Conservation (phyloP, 345 rosid genomes). For the Acer negundo region DNA sequence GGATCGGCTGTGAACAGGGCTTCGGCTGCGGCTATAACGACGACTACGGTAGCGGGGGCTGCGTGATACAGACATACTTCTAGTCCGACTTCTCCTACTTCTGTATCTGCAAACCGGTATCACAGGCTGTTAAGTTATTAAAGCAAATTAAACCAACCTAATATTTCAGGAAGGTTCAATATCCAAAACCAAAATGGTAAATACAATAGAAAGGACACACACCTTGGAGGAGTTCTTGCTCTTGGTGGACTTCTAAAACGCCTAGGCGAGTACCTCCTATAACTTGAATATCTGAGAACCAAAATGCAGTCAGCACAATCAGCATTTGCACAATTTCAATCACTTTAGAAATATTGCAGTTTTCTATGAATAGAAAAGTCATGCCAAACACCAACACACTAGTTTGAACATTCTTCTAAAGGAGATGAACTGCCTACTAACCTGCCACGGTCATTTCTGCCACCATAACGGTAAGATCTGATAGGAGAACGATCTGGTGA, state of each 20-base stretch:
- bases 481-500: conserved; percentile 89
- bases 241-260: conserved; percentile 83
- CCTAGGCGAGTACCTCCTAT: conserved; percentile 87
- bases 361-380: background rate
- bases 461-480: conserved; percentile 66
- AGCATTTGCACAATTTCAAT: background rate
- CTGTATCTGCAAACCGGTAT: conserved; percentile 47
- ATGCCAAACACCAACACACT: background rate
- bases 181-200: background rate
- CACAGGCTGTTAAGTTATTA: background rate
- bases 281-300: conserved; percentile 54
- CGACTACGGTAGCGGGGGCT: conserved; percentile 59
- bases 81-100: conserved; percentile 64
- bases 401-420: background rate
- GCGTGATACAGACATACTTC: conserved; percentile 65
- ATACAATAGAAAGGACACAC: background rate
- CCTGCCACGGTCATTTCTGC: conserved; percentile 77
- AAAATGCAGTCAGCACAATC: background rate
- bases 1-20: conserved; percentile 62
- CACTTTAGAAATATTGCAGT: background rate
- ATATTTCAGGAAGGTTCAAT: background rate
- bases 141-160: background rate
- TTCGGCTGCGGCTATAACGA: conserved; percentile 55
- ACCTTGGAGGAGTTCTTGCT: conserved; percentile 93
- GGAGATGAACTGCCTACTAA: conserved; percentile 18